A percentile compares a stretch with the other conserved stretches of the same genome.
Evolutionary conservation across 805 yeast species (phyloP).

Genomic region (Candida dajiaensis): DNA sequence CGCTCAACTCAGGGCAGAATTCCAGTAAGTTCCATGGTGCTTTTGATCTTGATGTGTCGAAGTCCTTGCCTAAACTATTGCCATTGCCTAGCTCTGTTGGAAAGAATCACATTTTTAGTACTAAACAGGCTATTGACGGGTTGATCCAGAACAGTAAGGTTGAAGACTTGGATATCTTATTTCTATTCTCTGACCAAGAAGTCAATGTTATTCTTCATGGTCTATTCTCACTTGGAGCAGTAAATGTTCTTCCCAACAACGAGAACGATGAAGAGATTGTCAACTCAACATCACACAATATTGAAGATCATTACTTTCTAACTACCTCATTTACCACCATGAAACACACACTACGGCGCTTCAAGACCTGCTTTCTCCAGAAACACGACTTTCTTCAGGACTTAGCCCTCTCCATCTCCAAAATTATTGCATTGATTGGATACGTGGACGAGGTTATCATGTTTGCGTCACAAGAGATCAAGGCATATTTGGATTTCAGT

Average conservation of each 20-base stretch:
- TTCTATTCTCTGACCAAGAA: conserved; percentile 18
- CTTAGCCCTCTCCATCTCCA: conserved; percentile 14
- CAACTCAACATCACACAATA: conserved; percentile 3
- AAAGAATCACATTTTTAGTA: conserved; percentile 15
- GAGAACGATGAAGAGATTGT: conserved; percentile 18
- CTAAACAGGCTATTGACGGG: conserved; percentile 25
- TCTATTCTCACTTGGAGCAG: conserved; percentile 24
- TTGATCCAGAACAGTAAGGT: conserved; percentile 19
- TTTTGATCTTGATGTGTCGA: conserved; percentile 26
- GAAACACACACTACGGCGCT: conserved; percentile 14
- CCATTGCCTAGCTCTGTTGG: conserved; percentile 20
- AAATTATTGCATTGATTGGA: conserved; percentile 22
- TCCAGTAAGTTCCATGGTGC: conserved; percentile 19
- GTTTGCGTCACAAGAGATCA: conserved; percentile 26
- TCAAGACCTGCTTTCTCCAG: conserved; percentile 7
- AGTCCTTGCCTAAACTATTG: conserved; percentile 32
- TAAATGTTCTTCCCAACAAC: conserved; percentile 6
- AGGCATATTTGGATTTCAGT: conserved; percentile 33
- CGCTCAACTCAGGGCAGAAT: neutral
- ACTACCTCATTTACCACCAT: conserved; percentile 19
- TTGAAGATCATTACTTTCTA: conserved; percentile 14
- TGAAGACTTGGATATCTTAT: conserved; percentile 23
- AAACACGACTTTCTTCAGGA: conserved; percentile 12
- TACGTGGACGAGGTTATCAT: conserved; percentile 30
- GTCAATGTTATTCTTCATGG: conserved; percentile 29